These are phyloP conservation scores for Suillus americanus DNA, from an alignment of 768 basidiomycete species.

Conservation along the genomic window DNA sequence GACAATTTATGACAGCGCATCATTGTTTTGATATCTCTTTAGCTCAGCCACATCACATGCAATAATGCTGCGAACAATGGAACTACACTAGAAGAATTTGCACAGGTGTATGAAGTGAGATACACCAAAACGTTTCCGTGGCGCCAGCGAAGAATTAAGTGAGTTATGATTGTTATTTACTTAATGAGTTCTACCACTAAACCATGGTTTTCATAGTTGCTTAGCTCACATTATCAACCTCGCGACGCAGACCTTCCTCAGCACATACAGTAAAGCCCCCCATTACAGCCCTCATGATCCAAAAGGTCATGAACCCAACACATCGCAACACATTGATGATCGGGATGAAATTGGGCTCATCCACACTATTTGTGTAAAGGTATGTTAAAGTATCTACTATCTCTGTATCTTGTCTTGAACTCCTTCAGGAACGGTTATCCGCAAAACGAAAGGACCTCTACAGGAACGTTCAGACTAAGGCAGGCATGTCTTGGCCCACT, in stretches of 20 bases:
- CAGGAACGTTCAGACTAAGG: neutral
- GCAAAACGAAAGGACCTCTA: neutral
- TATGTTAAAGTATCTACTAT: neutral
- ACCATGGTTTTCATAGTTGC: neutral
- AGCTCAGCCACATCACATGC: neutral
- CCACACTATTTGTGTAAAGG: neutral
- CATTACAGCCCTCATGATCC: neutral
- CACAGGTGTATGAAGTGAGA: neutral
- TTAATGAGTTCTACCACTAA: neutral
- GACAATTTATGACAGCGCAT: neutral
- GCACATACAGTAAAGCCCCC: neutral
- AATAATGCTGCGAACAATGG: neutral
- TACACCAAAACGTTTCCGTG: neutral
- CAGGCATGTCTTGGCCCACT: neutral
- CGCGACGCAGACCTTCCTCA: neutral
- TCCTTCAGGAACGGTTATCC: neutral
- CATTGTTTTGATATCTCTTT: neutral
- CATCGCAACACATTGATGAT: neutral
- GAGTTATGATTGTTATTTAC: neutral
- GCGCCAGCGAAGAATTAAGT: neutral
- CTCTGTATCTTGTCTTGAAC: neutral
- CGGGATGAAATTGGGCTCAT: neutral
- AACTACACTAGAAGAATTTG: neutral
- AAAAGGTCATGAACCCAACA: neutral
- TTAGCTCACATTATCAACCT: no score